Evolutionary conservation across 2,329 filamentous ascomycete species (phyloP).

Genomic region (Microcera coccophila): DNA sequence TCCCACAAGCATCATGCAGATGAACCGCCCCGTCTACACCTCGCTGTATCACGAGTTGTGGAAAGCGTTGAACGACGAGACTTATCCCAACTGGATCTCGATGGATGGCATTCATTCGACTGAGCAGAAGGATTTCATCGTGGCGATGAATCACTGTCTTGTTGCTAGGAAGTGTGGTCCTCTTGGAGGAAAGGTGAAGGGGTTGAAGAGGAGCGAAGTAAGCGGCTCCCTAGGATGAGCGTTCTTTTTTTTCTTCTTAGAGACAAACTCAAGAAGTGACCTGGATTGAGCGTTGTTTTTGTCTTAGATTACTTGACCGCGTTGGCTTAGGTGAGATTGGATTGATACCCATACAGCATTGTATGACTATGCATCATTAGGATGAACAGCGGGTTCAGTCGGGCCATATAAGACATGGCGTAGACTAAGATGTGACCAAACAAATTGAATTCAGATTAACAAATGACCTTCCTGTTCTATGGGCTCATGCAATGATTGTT

Average conservation of each 20-base stretch:
- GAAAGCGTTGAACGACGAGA: slow-evolving; percentile 15
- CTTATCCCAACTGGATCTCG: slow-evolving; percentile 34
- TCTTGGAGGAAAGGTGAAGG: slow-evolving; percentile 20
- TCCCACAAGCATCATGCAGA: slow-evolving; percentile 7
- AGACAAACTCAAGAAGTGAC: too few relatives aligned
- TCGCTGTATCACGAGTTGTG: slow-evolving; percentile 24
- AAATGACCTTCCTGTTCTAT: neutral
- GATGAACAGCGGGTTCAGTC: too few relatives aligned
- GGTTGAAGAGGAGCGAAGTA: neutral
- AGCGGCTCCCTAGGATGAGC: too few relatives aligned
- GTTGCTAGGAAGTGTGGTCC: slow-evolving; percentile 24
- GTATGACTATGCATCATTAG: neutral
- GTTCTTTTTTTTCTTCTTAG: too few relatives aligned
- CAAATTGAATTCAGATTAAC: neutral
- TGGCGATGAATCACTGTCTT: slow-evolving; percentile 20
- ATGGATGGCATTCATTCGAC: slow-evolving; percentile 26
- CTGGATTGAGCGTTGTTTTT: too few relatives aligned
- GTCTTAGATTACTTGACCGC: neutral
- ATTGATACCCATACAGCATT: neutral
- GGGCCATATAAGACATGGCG: too few relatives aligned
- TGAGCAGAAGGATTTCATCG: slow-evolving; percentile 8
- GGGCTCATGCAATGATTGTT: neutral
- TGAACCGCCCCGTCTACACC: slow-evolving; percentile 17
- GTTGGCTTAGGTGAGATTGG: neutral
- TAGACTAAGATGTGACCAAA: too few relatives aligned